phyloP scores from a whole-genome alignment of 1,139 yeast genomes.

The Candida albicans region DNA sequence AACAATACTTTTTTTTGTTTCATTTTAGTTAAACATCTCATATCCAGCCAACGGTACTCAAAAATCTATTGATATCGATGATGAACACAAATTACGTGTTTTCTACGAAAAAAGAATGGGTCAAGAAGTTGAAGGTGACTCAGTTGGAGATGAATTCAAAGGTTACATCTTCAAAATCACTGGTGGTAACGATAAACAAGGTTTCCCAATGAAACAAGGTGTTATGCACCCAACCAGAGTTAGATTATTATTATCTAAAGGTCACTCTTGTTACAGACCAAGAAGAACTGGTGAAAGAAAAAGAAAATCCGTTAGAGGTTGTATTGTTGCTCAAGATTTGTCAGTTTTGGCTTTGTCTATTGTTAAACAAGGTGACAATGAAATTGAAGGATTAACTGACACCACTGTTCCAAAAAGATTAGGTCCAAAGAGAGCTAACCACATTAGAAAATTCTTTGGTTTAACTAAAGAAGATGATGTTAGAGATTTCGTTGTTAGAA shows the following conservation, averaged over 20 bases:
- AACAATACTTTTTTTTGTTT: too few relatives aligned
- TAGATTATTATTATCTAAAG: conserved; percentile 89
- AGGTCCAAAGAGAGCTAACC: conserved; percentile 99
- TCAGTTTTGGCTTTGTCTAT: conserved; percentile 91
- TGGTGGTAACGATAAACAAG: conserved; percentile 99
- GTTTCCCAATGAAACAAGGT: conserved; percentile 99
- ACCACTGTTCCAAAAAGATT: conserved; percentile 95
- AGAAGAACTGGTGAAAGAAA: conserved; percentile 99
- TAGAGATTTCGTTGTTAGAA: conserved; percentile 93
- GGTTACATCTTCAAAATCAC: conserved; percentile 98
- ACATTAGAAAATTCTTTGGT: conserved; percentile 99
- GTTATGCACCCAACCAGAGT: conserved; percentile 99
- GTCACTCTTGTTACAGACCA: conserved; percentile 99
- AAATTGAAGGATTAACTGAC: conserved; percentile 95
- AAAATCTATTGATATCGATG: conserved; percentile 96
- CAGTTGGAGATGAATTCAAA: conserved; percentile 98
- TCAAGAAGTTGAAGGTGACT: conserved; percentile 99
- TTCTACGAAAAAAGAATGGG: conserved; percentile 99
- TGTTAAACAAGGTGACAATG: conserved; percentile 96
- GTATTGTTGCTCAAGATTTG: conserved; percentile 96
- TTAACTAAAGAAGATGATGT: conserved; percentile 97
- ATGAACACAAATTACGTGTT: conserved; percentile 97
- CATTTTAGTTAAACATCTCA: conserved; percentile 89
- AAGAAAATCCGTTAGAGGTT: conserved; percentile 99
- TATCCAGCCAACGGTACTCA: conserved; percentile 99